Evolutionary conservation across 768 basidiomycete species (phyloP), one percentile per base, ranked within the genome.

Genomic region (Naematelia encephala): DNA sequence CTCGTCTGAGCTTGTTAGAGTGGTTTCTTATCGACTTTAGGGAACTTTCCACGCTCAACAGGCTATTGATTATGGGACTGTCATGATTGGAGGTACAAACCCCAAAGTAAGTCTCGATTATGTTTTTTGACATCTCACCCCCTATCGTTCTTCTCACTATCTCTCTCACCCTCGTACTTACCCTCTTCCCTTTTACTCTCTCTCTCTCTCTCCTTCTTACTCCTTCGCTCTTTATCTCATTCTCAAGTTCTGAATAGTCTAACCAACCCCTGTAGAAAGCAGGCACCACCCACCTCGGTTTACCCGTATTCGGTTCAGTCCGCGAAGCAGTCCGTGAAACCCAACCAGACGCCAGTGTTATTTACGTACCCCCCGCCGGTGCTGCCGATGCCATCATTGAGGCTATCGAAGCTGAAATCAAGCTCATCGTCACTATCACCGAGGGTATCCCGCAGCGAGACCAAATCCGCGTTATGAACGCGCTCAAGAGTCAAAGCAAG

Each of bases 361-460:
- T 99, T 79, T 99, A 98, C 77, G 96, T 99, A 13, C 96, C 96
- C 3, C 96, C 96, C n/a, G 90, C 93, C 3, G 82, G 83, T 51
- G 94, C 94, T 19, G 96, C 91, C 26, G 93, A 94, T 65, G 96
- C 96, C 43, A 97, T 99, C 77, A 86, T 99, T 56, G 96, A 99
- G 78, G 96, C 96, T 30, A 97, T 99, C 70, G 96, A 98, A 78
- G 90, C 90, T 68, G 96, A 99, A 79, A 93, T 99, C 81, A 86
- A 87, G 16, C 80, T 99, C 60, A 99, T 99, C 81, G 96, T 99
- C 48, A 93, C 92, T 76, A 89, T 99, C 69, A 99, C 96, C 12
- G 96, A 99, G 79, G 96, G 96, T 43, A 99, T 99, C 68, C 96
- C 96, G 14, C 96, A 99, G 76, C 82, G 87, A 8, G 96, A 99